Base-by-base conservation (phyloP, 2,329 filamentous ascomycete species). In the Aspergillus unguis region DNA sequence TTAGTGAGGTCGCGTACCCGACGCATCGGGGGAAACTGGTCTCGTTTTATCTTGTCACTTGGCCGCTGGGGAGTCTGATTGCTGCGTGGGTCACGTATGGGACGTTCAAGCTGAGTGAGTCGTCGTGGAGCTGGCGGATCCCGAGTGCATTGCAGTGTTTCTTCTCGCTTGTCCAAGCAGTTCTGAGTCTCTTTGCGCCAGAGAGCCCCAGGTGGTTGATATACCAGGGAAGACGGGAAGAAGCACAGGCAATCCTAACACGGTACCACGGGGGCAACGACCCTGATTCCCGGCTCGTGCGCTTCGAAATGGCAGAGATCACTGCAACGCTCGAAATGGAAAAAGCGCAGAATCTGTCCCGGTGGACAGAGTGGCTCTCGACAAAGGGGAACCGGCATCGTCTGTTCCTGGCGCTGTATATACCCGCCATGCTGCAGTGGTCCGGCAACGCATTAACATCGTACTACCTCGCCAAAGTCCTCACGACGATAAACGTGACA, bases 401-500 rank as follows among this genome's bases (percentile, higher is more conserved):
- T 4, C 46, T 59, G 3, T 58, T 58, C 26, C 17, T 59, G 6
- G 50, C 53, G 1, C 32, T 58, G 6, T 59, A 54, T 23, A 58
- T 60, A 26, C 50, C 55, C 8, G 52, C 54, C 11, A 52, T 52
- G 49, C 43, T 52, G 26, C 69, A 58, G 53, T 64, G 64, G 61
- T 61, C 56, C 47, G 65, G 65, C 7, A 67, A 66, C 32, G 63
- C 62, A 29, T 37, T 64, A 4, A 59, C 77, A 6, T 83, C 82
- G 51, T 85, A 84, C 62, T 80, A 85, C 64, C 75, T 81, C 7
- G 74, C 71, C 6, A 75, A 76, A 51, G 77, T 82, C 25, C 71
- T 83, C 48, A 69, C 77, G 45, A 78, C 77, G 1, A 78, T 79
- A 35, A 80, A 80, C 17, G 74, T 77, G 60, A 73, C 63, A 3